Percentiles rank a stretch among this genome's conserved stretches.
phyloP scores from a whole-genome alignment of 768 basidiomycete genomes.

The Agaricus subrufescens region DNA sequence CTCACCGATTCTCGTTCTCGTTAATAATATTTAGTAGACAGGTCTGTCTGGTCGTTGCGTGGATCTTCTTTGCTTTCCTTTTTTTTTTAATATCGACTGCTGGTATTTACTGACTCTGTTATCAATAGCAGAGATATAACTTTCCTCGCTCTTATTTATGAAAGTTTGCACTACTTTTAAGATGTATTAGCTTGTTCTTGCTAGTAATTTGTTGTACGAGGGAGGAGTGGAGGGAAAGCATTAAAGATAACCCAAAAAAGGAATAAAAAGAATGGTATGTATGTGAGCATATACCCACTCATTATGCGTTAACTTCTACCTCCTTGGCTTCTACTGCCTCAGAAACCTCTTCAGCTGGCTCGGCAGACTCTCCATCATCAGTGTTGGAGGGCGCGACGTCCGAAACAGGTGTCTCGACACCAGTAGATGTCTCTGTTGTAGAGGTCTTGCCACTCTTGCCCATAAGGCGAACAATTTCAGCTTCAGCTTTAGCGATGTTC shows the following conservation, averaged over 20 bases:
- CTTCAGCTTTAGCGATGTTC: conserved; percentile 77
- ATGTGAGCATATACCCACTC: background rate
- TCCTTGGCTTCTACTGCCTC: conserved; percentile 27
- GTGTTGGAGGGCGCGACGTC: conserved; percentile 32
- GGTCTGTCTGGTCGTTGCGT: background rate
- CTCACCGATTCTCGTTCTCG: conserved; percentile 2
- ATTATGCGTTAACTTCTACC: conserved; percentile 17
- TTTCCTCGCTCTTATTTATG: conserved; percentile 10
- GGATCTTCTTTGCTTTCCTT: background rate
- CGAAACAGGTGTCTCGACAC: conserved; percentile 21
- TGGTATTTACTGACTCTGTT: conserved; percentile 9
- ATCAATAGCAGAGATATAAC: conserved; percentile 11
- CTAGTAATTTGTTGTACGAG: background rate
- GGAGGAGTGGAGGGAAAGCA: background rate
- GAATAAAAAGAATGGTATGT: background rate
- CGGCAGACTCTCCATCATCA: conserved; percentile 38
- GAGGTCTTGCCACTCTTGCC: conserved; percentile 30
- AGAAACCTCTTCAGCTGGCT: conserved; percentile 21
- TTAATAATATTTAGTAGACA: background rate
- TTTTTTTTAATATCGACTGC: conserved; percentile 1
- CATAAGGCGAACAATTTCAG: conserved; percentile 61
- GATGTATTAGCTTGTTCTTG: conserved; percentile 6
- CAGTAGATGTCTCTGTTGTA: conserved; percentile 19
- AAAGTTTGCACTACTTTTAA: conserved; percentile 10
- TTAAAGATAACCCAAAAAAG: conserved; percentile 5